Conservation (phyloP, 2,329 filamentous ascomycete genomes). For the Penicillium sp. region DNA sequence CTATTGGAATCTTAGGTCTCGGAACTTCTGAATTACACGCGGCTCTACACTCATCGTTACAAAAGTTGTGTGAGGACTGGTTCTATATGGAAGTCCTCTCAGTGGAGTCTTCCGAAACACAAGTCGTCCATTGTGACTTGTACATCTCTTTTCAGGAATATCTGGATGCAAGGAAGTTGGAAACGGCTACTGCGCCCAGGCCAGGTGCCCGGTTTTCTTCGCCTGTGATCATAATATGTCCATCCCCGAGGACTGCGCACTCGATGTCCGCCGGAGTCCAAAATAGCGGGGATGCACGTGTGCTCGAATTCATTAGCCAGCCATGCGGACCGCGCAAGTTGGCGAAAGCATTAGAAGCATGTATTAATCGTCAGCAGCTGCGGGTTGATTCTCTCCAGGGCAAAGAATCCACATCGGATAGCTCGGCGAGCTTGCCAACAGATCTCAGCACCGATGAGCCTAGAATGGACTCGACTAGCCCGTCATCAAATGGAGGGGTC, state of each 20-base stretch:
- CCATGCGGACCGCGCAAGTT: constrained; percentile 33
- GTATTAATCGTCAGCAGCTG: constrained; percentile 13
- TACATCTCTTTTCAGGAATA: constrained; percentile 22
- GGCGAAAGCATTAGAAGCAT: constrained; percentile 24
- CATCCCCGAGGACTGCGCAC: constrained; percentile 17
- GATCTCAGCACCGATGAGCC: background rate
- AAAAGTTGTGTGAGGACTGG: constrained; percentile 19
- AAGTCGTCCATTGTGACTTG: constrained; percentile 18
- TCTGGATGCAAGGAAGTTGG: constrained; percentile 12
- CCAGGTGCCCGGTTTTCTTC: background rate
- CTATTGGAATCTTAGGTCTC: constrained; percentile 21
- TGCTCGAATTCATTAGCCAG: constrained; percentile 35
- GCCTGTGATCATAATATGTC: constrained; percentile 30
- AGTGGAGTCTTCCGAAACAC: background rate
- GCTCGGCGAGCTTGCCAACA: background rate
- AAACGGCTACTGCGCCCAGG: constrained; percentile 1
- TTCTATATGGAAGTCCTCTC: constrained; percentile 14
- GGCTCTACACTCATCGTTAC: constrained; percentile 15
- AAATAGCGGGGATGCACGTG: background rate
- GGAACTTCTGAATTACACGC: constrained; percentile 9
- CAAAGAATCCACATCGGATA: background rate
- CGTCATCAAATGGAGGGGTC: background rate
- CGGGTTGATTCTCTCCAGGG: background rate
- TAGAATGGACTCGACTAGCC: background rate
- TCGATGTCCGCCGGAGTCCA: constrained; percentile 11